A percentile compares a stretch with the other conserved stretches of the same genome.
These are phyloP conservation scores for Colletotrichum graminicola DNA, from an alignment of 2,329 filamentous ascomycete genomes.

Conservation along the genomic window DNA sequence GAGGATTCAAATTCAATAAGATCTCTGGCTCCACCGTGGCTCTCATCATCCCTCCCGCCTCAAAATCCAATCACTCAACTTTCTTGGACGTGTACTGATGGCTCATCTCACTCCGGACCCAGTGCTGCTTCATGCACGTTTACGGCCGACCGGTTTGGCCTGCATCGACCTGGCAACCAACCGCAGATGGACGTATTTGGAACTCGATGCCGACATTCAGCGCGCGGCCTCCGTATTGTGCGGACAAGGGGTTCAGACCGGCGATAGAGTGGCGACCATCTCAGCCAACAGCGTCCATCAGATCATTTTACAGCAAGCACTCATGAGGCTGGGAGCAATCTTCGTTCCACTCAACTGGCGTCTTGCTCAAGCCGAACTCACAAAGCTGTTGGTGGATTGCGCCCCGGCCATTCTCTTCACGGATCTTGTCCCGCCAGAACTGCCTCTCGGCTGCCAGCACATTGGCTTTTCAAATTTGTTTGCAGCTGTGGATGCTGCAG, in stretches of 20 bases:
- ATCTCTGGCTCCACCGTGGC: no score
- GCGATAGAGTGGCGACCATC: conserved; percentile 34
- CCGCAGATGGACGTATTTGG: conserved; percentile 37
- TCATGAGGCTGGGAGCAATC: conserved; percentile 32
- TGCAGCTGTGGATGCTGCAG: conserved; percentile 18
- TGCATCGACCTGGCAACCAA: conserved; percentile 39
- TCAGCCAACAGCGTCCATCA: conserved; percentile 35
- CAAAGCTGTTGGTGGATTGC: conserved; percentile 30
- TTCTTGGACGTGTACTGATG: not conserved
- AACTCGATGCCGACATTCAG: conserved; percentile 38
- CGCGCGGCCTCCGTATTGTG: conserved; percentile 27
- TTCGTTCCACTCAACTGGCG: conserved; percentile 39
- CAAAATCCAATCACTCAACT: not conserved
- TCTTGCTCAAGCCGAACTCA: conserved; percentile 36
- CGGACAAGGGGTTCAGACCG: conserved; percentile 18
- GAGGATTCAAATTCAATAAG: not conserved
- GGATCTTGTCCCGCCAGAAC: conserved; percentile 23
- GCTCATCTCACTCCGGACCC: conserved; percentile 25
- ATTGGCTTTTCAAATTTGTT: conserved; percentile 2
- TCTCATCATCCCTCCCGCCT: not conserved
- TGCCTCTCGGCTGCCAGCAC: conserved; percentile 29
- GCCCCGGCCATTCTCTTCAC: conserved; percentile 25
- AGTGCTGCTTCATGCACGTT: conserved; percentile 37
- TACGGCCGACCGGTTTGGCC: conserved; percentile 37
- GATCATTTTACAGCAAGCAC: conserved; percentile 38